Conservation (phyloP, 768 basidiomycete species). For the Trametopsis cervina region DNA sequence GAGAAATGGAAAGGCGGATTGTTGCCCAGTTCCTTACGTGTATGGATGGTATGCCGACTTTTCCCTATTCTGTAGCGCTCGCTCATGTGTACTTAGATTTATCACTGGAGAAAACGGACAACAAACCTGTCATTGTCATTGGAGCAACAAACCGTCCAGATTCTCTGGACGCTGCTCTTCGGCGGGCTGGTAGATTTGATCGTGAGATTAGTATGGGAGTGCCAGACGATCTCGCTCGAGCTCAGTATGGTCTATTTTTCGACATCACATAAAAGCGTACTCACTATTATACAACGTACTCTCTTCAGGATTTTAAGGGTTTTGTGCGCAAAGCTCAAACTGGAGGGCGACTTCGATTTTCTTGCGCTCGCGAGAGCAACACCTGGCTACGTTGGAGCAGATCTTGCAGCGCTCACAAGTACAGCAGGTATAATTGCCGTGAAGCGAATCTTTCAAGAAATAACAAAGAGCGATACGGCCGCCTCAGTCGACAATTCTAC, state of each 20-base stretch:
- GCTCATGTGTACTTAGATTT: slow-evolving; percentile 54
- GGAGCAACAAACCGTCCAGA: slow-evolving; percentile 97
- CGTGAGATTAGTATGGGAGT: slow-evolving; percentile 98
- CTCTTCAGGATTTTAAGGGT: slow-evolving; percentile 75
- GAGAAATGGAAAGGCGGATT: slow-evolving; percentile 97
- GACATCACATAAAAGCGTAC: neutral
- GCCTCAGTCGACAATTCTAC: slow-evolving; percentile 16
- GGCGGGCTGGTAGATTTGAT: slow-evolving; percentile 92
- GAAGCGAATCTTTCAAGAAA: slow-evolving; percentile 88
- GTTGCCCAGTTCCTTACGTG: slow-evolving; percentile 97
- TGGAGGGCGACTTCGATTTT: slow-evolving; percentile 89
- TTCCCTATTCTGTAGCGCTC: neutral
- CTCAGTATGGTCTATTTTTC: slow-evolving; percentile 53
- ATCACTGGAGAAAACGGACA: slow-evolving; percentile 91
- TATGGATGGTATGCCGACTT: slow-evolving; percentile 78
- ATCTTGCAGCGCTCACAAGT: slow-evolving; percentile 82
- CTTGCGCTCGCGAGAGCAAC: slow-evolving; percentile 81
- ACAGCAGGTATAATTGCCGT: slow-evolving; percentile 96
- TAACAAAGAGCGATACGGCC: slow-evolving; percentile 50
- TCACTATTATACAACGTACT: neutral
- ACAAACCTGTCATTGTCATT: slow-evolving; percentile 89
- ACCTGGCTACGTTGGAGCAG: slow-evolving; percentile 96
- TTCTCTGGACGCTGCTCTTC: slow-evolving; percentile 86
- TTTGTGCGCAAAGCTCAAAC: slow-evolving; percentile 72
- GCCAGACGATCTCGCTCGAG: slow-evolving; percentile 84